Evolutionary conservation across 2,329 filamentous ascomycete species (phyloP).

Genomic region (Penicillium frequentans): DNA sequence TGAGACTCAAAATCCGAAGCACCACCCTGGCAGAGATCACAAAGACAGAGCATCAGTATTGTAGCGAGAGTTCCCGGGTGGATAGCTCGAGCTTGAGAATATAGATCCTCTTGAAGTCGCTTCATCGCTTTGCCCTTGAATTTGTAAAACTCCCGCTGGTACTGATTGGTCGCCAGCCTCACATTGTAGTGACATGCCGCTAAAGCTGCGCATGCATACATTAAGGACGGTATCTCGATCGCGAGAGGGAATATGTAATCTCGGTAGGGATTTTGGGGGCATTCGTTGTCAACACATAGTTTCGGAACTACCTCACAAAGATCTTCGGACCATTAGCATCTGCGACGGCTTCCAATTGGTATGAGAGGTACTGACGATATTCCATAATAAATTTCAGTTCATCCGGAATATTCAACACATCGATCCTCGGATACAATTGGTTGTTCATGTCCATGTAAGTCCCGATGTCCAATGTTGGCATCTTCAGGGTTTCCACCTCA

Average conservation of each 20-base stretch:
- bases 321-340: background rate
- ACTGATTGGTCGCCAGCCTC: slow-evolving; percentile 2
- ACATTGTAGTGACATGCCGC: slow-evolving; percentile 7
- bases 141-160: background rate
- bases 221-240: slow-evolving; percentile 1
- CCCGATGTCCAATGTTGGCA: background rate
- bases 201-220: slow-evolving; percentile 3
- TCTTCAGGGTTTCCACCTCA: background rate
- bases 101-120: slow-evolving; percentile 2
- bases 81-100: background rate
- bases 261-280: slow-evolving; percentile 1
- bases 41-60: slow-evolving; percentile 7
- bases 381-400: slow-evolving; percentile 6
- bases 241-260: slow-evolving; percentile 4
- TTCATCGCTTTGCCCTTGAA: slow-evolving; percentile 7
- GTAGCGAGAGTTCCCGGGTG: slow-evolving; percentile 3
- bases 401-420: background rate
- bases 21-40: slow-evolving; percentile 4
- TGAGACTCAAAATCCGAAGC: slow-evolving; percentile 1
- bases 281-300: slow-evolving; percentile 4
- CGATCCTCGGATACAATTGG: background rate
- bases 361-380: slow-evolving; percentile 1
- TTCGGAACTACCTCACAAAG: slow-evolving; percentile 5
- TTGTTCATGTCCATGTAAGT: background rate
- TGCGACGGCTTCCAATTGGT: background rate